A percentile compares a stretch with the other conserved stretches of the same genome.
Evolutionary conservation across 768 basidiomycete genomes (phyloP).

Genomic region (Tylopilus intermedius): DNA sequence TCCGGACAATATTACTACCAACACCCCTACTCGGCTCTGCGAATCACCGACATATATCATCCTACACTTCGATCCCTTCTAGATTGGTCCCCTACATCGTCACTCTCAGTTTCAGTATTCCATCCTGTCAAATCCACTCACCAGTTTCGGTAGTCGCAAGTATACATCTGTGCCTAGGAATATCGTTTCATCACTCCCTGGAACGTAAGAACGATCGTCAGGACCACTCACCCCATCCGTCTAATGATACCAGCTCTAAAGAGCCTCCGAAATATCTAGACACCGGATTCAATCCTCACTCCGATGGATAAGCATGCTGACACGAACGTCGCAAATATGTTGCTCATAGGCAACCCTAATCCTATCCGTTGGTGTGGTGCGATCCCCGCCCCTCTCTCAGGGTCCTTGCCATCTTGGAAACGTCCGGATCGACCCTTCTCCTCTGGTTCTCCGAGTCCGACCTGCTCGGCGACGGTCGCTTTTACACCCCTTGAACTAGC

Average conservation of each 20-base stretch:
- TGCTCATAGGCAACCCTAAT: slow-evolving; percentile 84
- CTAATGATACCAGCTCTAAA: slow-evolving; percentile 70
- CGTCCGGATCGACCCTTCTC: slow-evolving; percentile 5
- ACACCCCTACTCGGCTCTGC: not conserved
- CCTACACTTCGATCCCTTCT: slow-evolving; percentile 75
- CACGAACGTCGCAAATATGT: slow-evolving; percentile 77
- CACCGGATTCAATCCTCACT: not conserved
- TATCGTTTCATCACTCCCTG: slow-evolving; percentile 2
- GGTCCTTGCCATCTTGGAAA: slow-evolving; percentile 28
- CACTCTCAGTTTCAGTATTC: not conserved
- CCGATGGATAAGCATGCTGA: not conserved
- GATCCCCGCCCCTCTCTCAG: slow-evolving; percentile 42
- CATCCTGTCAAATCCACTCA: slow-evolving; percentile 31
- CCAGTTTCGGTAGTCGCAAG: slow-evolving; percentile 74
- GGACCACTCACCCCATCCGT: slow-evolving; percentile 71
- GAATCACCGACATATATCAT: slow-evolving; percentile 5
- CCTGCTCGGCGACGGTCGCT: slow-evolving; percentile 79
- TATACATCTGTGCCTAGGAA: slow-evolving; percentile 75
- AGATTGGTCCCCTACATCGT: slow-evolving; percentile 68
- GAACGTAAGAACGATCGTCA: not conserved
- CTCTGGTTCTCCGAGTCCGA: slow-evolving; percentile 30
- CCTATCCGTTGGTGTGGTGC: slow-evolving; percentile 64
- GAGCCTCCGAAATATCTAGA: slow-evolving; percentile 79
- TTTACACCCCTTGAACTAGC: slow-evolving; percentile 60
- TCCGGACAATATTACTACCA: not conserved